Base-by-base conservation (phyloP, 2,329 filamentous ascomycete species). In the Microdochium paspali region DNA sequence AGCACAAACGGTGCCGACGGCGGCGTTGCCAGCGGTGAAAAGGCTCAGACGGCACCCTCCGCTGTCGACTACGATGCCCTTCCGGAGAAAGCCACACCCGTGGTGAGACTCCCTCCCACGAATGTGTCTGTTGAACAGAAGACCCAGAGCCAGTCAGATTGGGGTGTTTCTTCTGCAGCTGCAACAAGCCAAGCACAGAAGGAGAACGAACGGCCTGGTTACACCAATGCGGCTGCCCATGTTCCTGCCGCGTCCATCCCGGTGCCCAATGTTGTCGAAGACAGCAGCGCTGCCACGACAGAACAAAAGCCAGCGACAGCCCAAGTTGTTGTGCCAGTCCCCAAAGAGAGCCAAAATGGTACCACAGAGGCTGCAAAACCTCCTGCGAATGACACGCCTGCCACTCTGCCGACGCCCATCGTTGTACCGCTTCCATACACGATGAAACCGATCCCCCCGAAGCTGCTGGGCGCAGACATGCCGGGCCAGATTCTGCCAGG, bases 401-500 rank as follows among this genome's bases (percentile, higher is more conserved):
- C 23, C 18, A 40, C 10, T 7, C 35, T 40, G 35, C 35, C 35
- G 24, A 53, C 55, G 3, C 59, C 60, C 40, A 28, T 58, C 26
- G 48, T 59, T 24, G 56, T 59, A 28, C 51, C 56, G 24, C 48
- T 58, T 24, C 57, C 59, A 26, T 40, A 53, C 10, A 49, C 52
- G 15, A 45, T 50, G 28, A 54, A 55, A 21, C 46, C 48, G 12
- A 44, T 49, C 45, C 40, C 49, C 28, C 54, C 42, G 39, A 50
- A 48, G 30, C 44, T 51, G 21, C 28, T 49, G 18, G 52, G 35
- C 18, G 35, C 35, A 3, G 35, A 40, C 9, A 40, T 40, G 35
- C 35, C 35, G n/a, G 35, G 35, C 35, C 35, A 40, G 18, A 47
- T 48, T 47, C 51, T 64, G 40, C 61, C 61, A 47, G 61, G 61